Evolutionary conservation across 352 stramenopile species (phyloP).

Genomic region (Peronospora farinosa): DNA sequence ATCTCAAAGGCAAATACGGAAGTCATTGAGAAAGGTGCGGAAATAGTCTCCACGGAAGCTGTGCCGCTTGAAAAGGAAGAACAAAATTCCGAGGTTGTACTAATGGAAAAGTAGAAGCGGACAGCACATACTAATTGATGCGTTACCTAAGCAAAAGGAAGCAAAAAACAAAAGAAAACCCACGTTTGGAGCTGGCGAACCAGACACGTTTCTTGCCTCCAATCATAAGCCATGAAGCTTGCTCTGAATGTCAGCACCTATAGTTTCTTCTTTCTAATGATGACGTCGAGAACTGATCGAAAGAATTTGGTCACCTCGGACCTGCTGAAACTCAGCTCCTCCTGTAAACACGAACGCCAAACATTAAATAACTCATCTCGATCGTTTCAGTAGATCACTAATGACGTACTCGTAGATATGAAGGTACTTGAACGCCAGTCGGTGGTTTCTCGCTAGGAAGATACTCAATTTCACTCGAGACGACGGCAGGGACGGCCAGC

Average conservation of each 20-base stretch:
- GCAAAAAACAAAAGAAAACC: not conserved
- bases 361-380: conserved; percentile 1
- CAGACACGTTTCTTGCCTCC: conserved; percentile 1
- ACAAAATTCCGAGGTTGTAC: conserved; percentile 6
- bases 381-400: not conserved
- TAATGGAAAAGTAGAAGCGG: conserved; percentile 25
- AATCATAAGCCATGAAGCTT: conserved; percentile 4
- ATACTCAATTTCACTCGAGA: conserved; percentile 75
- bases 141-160: conserved; percentile 10
- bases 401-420: conserved; percentile 62
- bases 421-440: conserved; percentile 49
- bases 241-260: conserved; percentile 11
- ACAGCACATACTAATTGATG: conserved; percentile 9
- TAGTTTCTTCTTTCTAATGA: conserved; percentile 69
- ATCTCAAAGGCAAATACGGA: conserved; percentile 23
- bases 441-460: conserved; percentile 52
- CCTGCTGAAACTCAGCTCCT: conserved; percentile 77
- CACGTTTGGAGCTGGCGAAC: conserved; percentile 4
- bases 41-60: not conserved
- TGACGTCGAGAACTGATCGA: conserved; percentile 70
- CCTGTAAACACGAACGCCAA: conserved; percentile 25
- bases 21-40: conserved; percentile 1
- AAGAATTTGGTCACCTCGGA: conserved; percentile 82
- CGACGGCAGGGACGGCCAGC: conserved; percentile 55
- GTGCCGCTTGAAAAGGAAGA: conserved; percentile 2